Evolutionary conservation across 768 basidiomycete species (phyloP).

Genomic region (Hydnomerulius pinastri): DNA sequence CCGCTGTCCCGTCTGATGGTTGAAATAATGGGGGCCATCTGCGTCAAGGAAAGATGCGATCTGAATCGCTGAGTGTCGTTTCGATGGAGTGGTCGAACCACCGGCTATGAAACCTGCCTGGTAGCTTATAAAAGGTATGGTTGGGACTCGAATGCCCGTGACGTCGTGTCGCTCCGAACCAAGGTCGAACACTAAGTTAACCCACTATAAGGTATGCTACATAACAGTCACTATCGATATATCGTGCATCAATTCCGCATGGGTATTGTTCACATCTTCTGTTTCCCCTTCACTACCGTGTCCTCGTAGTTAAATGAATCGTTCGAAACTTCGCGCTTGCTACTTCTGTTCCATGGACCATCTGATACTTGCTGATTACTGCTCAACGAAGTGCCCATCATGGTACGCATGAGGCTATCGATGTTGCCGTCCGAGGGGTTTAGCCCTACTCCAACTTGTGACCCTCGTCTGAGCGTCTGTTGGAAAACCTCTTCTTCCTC

Average conservation of each 20-base stretch:
- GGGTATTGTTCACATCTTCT: constrained; percentile 18
- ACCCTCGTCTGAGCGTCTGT: constrained; percentile 37
- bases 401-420: constrained; percentile 42
- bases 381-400: constrained; percentile 34
- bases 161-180: too few relatives aligned
- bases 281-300: constrained; percentile 29
- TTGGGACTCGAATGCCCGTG: too few relatives aligned
- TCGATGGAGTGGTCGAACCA: too few relatives aligned
- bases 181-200: too few relatives aligned
- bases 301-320: constrained; percentile 25
- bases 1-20: too few relatives aligned
- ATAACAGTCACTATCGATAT: neutral
- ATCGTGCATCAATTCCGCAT: neutral
- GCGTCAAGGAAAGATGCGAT: too few relatives aligned
- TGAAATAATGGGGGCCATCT: too few relatives aligned
- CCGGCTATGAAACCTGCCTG: too few relatives aligned
- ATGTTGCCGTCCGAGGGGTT: constrained; percentile 39
- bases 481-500: constrained; percentile 48
- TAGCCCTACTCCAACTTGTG: constrained; percentile 36
- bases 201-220: neutral
- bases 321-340: constrained; percentile 4
- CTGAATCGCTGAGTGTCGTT: too few relatives aligned
- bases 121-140: too few relatives aligned
- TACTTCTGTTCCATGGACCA: constrained; percentile 33
- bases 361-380: constrained; percentile 19